Conservation (phyloP, 208 protist species). For the Tritrichomonas foetus region DNA sequence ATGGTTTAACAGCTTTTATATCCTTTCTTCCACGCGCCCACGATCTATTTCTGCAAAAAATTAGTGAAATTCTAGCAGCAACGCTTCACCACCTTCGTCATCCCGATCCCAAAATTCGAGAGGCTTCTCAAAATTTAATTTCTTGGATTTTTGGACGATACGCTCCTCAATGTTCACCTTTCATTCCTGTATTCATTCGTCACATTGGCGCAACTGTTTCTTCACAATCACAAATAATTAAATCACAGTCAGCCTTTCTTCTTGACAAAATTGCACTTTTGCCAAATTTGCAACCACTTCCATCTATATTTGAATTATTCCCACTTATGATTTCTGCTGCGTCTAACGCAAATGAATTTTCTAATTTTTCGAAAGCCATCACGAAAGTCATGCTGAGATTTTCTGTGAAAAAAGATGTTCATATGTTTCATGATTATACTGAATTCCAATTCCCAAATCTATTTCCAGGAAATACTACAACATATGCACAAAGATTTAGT, state of each 20-base stretch:
- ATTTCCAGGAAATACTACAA: background rate
- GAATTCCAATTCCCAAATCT: background rate
- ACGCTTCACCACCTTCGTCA: background rate
- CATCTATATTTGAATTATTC: background rate
- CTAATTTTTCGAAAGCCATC: background rate
- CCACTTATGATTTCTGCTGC: background rate
- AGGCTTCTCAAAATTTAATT: background rate
- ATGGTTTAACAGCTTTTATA: background rate
- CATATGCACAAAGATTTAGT: background rate
- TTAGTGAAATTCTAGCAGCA: background rate
- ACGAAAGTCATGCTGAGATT: background rate
- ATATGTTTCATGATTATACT: background rate
- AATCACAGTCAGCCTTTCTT: background rate
- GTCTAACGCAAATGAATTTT: background rate
- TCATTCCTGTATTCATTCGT: background rate
- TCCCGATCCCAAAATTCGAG: background rate
- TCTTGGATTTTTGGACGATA: background rate
- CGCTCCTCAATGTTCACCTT: background rate
- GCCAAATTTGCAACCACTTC: background rate
- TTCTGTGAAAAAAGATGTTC: background rate
- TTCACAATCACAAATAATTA: background rate
- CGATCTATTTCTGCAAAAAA: background rate
- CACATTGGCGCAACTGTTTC: background rate
- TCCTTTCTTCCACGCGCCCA: background rate
- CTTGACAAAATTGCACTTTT: constrained; percentile 12